These are phyloP conservation scores for Epithele typhae DNA, from an alignment of 768 basidiomycete species.

Conservation along the genomic window DNA sequence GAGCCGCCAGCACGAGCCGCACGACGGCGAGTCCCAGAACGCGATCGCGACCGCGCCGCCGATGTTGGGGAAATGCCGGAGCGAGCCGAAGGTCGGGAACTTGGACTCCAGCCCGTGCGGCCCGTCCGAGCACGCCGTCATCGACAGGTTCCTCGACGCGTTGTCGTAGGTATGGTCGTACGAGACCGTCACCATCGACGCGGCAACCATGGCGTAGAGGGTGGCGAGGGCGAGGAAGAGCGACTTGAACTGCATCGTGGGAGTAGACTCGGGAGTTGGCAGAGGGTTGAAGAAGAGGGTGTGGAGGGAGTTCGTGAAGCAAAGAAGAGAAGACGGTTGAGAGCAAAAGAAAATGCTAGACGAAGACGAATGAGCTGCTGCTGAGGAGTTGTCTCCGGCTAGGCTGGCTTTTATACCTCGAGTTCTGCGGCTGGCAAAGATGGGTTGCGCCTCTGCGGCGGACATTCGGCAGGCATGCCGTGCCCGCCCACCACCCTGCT, in stretches of 20 bases:
- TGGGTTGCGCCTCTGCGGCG: no score
- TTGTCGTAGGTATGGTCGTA: constrained; percentile 37
- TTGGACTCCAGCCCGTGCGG: constrained; percentile 31
- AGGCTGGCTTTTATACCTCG: neutral
- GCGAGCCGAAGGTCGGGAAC: constrained; percentile 33
- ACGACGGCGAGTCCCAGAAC: constrained; percentile 26
- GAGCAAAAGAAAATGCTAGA: no score
- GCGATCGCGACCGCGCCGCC: constrained; percentile 30
- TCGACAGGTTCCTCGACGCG: constrained; percentile 20
- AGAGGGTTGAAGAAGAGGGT: neutral
- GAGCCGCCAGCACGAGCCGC: constrained; percentile 33
- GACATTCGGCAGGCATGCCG: no score
- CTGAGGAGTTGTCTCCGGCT: neutral
- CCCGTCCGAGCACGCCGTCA: constrained; percentile 37
- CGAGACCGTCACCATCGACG: constrained; percentile 26
- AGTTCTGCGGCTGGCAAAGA: no score
- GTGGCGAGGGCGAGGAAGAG: constrained; percentile 15
- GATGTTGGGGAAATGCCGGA: constrained; percentile 35
- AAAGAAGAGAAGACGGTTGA: neutral
- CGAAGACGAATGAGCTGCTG: no score
- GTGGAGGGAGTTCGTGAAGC: neutral
- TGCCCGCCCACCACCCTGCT: no score
- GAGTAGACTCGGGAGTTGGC: neutral
- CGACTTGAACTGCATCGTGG: constrained; percentile 26
- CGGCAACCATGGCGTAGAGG: constrained; percentile 11